phyloP scores from a whole-genome alignment of 2,329 filamentous ascomycete genomes.

The Microdochium trichocladiopsis region DNA sequence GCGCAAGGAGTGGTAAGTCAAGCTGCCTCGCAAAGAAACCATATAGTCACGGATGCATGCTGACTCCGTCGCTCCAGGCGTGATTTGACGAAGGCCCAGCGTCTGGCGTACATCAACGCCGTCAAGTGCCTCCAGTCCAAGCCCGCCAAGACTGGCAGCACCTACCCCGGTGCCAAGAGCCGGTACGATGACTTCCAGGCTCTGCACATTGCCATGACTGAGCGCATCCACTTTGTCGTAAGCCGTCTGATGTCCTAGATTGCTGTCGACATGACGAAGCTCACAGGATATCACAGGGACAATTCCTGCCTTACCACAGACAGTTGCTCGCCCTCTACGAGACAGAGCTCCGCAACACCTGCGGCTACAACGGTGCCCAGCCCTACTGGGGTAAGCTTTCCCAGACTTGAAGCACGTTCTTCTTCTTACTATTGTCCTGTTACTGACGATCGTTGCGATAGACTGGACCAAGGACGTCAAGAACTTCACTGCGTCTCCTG shows the following conservation, averaged over 20 bases:
- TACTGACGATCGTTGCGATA: too few species aligned
- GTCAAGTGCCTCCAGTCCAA: constrained; percentile 22
- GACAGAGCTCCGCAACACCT: neutral
- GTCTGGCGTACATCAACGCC: constrained; percentile 23
- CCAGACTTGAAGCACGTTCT: too few species aligned
- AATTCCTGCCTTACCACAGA: constrained; percentile 1
- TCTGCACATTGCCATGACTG: constrained; percentile 28
- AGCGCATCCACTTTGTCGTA: constrained; percentile 19
- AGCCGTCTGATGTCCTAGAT: neutral
- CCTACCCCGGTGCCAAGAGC: constrained; percentile 22
- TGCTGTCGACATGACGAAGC: neutral
- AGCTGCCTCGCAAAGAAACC: neutral
- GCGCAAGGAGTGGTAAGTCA: constrained; percentile 1
- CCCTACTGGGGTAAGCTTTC: constrained; percentile 1
- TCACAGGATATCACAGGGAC: neutral
- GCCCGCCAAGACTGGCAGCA: constrained; percentile 15
- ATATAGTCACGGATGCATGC: neutral
- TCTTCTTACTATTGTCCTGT: too few species aligned
- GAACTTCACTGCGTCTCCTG: neutral
- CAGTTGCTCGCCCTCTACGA: constrained; percentile 1
- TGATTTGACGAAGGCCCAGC: constrained; percentile 15
- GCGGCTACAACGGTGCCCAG: constrained; percentile 1
- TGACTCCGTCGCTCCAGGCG: neutral
- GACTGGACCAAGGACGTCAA: constrained; percentile 1
- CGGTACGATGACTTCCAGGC: constrained; percentile 33